Conservation (phyloP, 495 filamentous ascomycete species). For the Penicillium cataractarum region DNA sequence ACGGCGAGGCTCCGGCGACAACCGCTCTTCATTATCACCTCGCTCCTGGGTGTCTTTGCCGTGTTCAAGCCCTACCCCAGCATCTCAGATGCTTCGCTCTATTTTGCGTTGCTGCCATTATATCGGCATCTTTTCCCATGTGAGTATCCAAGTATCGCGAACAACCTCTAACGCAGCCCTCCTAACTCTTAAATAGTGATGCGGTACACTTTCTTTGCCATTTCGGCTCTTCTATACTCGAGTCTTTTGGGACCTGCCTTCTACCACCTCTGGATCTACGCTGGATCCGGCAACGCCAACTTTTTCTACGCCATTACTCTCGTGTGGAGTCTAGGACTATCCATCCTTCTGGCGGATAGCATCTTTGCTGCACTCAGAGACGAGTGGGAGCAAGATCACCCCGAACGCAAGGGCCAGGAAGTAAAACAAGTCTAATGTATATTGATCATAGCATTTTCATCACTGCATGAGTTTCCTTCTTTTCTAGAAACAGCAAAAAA, state of each 20-base stretch:
- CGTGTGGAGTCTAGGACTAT: constrained; percentile 90
- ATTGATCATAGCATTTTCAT: constrained; percentile 18
- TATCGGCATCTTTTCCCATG: constrained; percentile 91
- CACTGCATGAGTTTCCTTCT: not conserved
- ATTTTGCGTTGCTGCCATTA: constrained; percentile 79
- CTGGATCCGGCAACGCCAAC: constrained; percentile 95
- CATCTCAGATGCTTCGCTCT: constrained; percentile 83
- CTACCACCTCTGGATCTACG: constrained; percentile 98
- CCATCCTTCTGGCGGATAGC: constrained; percentile 77
- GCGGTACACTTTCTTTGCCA: constrained; percentile 88
- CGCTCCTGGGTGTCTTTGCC: constrained; percentile 82
- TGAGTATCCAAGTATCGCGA: constrained; percentile 45
- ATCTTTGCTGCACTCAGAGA: constrained; percentile 88
- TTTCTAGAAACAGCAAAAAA: constrained; percentile 8
- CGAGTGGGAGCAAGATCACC: constrained; percentile 91
- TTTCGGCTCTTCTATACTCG: constrained; percentile 81
- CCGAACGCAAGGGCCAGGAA: constrained; percentile 85
- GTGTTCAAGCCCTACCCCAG: constrained; percentile 97
- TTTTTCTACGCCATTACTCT: constrained; percentile 99
- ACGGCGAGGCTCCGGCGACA: constrained; percentile 79
- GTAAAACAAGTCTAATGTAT: constrained; percentile 74
- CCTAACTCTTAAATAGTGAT: constrained; percentile 62
- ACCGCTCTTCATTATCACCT: constrained; percentile 80
- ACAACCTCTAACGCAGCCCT: not conserved
- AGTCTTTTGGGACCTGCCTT: constrained; percentile 91